Evolutionary conservation across 768 basidiomycete genomes (phyloP), one percentile per base, ranked within the genome.

Genomic region (Mycena latifolia): DNA sequence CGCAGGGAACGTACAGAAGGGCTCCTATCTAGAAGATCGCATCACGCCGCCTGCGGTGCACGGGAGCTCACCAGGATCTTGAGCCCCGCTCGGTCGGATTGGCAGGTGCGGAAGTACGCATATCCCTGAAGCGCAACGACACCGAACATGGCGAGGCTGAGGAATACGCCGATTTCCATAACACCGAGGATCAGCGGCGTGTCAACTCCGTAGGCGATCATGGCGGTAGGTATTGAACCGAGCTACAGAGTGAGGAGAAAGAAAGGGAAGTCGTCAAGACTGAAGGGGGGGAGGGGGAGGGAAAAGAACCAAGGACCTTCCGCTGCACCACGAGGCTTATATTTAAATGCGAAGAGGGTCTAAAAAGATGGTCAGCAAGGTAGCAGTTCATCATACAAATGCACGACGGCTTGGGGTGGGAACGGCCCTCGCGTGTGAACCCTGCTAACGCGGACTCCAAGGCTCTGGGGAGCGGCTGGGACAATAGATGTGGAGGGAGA

Each of bases 191-290:
- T 45, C 8, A 27, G 3, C 1, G 67, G 67, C 10, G 63, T 1
- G 43, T 69, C 67, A 27, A 65, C n/a, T 58, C 67, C 63, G 47
- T 43, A 55, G 24, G 62, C 2, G 52, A 69, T 63, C 61, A 63
- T 69, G 7, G 48, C n/a, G 15, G 27, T 0, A 2, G 22, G 24
- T 28, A 57, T 31, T 48, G 47, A 63, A 63, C 22, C 14, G 25
- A 2, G 27, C 12, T 37, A 47, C 15, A 37, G 43, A 61, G n/a
- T 28, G 27, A 31, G 18, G 24, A 2, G 14, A 35, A n/a, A n/a
- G 29, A 47, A 45, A 22, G 37, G 37, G 51, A 59, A 59, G 63
- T 65, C 63, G n/a, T 65, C 63, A 48, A 59, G 63, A 65, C 63
- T 59, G 31, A 24, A 39, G 33, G 45, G 35, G 43, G 47, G 35